Evolutionary conservation across 495 filamentous ascomycete species (phyloP).

Genomic region (Rostrohypoxylon terebratum): DNA sequence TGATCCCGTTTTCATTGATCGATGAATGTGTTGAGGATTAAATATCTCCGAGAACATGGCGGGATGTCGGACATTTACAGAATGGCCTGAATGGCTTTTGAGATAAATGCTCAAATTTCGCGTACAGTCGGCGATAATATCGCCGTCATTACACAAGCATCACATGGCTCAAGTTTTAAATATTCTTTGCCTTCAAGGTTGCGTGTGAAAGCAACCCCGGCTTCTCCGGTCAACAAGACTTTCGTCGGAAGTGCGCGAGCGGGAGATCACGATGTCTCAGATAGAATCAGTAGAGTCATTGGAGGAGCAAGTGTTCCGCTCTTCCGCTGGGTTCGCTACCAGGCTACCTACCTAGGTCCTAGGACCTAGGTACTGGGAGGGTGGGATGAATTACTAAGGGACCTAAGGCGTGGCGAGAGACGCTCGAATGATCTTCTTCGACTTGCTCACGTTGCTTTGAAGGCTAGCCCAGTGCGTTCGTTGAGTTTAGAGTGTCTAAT

Average conservation of each 20-base stretch:
- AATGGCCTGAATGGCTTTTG: neutral
- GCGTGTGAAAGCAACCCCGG: neutral
- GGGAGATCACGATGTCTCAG: slow-evolving; percentile 3
- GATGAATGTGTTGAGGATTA: neutral
- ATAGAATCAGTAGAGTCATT: neutral
- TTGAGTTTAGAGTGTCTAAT: slow-evolving; percentile 15
- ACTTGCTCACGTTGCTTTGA: slow-evolving; percentile 41
- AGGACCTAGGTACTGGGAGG: too few species aligned
- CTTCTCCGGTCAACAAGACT: neutral
- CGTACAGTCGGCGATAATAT: neutral
- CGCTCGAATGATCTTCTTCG: slow-evolving; percentile 39
- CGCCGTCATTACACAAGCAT: neutral
- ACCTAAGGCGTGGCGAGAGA: neutral
- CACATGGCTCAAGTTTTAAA: slow-evolving; percentile 2
- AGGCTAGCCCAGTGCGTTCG: slow-evolving; percentile 17
- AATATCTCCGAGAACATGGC: neutral
- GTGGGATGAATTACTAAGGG: slow-evolving; percentile 7
- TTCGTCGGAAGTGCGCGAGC: slow-evolving; percentile 20
- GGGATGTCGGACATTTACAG: neutral
- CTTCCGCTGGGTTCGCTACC: slow-evolving; percentile 24
- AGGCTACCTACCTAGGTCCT: too few species aligned
- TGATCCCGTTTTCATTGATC: neutral
- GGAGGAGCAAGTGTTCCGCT: slow-evolving; percentile 20
- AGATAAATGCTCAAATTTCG: neutral
- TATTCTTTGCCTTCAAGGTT: neutral